Evolutionary conservation across 2,329 filamentous ascomycete genomes (phyloP), one percentile per base, ranked within the genome.

Genomic region (Trichoderma sp.): DNA sequence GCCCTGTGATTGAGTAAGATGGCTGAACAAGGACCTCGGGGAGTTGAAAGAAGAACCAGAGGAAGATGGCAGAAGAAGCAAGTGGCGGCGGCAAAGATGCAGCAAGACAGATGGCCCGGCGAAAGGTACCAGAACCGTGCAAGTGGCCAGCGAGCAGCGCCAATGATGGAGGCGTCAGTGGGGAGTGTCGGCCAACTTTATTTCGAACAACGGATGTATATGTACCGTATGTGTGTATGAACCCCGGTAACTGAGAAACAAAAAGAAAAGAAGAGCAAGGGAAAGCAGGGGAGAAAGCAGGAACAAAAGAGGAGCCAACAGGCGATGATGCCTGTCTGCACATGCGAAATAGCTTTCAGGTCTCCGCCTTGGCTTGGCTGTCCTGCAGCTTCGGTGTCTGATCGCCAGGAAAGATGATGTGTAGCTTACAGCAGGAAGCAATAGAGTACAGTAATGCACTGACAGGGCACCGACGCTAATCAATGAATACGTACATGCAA

Each of bases 141-240:
- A 43, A 43, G 34, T 59, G 34, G 56, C 6, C 56, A 16, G 56
- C 14, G 28, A 28, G 37, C 26, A 13, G 21, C 46, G n/a, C 46
- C 46, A 49, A 49, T 60, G 6, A 5, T 34, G 2, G 58, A 30
- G 21, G 58, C 6, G 58, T 24, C 37, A 37, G 58, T 30, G 58
- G 58, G 58, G 58, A 11, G 37, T 46, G 5, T 59, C 58, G 58
- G 58, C 58, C 21, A 60, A 60, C 58, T 60, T 60, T 46, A 30
- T 21, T 21, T 49, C n/a, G 11, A 11, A 49, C 2, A n/a, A 49
- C 21, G 43, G 43, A 49, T 21, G 39, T 1, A 32, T 3, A 11
- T 11, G 32, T n/a, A n/a, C n/a, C n/a, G n/a, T 32, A 32, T 32
- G 7, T 43, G n/a, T 46, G 43, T 46, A 6, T 49, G 39, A 24